Evolutionary conservation across 2,329 filamentous ascomycete genomes (phyloP), one percentile per base, ranked within the genome.

Genomic region (Pestalotiopsis fici): DNA sequence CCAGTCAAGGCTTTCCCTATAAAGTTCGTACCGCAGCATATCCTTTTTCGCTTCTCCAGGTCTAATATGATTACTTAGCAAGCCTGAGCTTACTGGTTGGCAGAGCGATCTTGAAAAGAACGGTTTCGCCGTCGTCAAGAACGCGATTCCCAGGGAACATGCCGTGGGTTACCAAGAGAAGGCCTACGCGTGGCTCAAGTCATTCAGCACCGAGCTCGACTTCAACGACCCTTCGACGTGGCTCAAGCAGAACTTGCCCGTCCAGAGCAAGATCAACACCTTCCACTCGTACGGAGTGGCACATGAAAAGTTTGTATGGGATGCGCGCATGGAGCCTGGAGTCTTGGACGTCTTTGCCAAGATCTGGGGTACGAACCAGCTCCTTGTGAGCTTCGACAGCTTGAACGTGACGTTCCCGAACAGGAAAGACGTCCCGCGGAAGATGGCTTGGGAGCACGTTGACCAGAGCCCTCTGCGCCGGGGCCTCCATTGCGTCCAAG

Each of bases 101-200:
- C 69, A 75, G 28, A 76, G 78, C 50, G 77, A 81, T 25, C 72
- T 75, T n/a, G 54, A 70, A 25, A 70, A 68, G 6, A 59, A 85
- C 65, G 83, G 83, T 3, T 85, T 75, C 69, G 80, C 79, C 1
- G 78, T 86, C n/a, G 74, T 86, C 65, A 85, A 85, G 66, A 79
- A 79, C 2, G 82, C 81, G 1, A 79, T 85, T 56, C 80, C 82
- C 0, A 72, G 69, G 2, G 82, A 82, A 23, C 75, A 76, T 35
- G 83, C 82, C 1, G 68, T 76, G 9, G 69, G 71, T 9, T 82
- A 82, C 69, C 69, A 73, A 13, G 66, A 74, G 31, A 74, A 76
- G 27, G 73, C 75, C 4, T 73, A 74, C 39, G 68, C 67, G 2
- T 66, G 67, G 59, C 65, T 69, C 1, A 54, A 61, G 59, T 69